Evolutionary conservation across 345 rosid genomes (phyloP).

Genomic region (Ceriops tagal): DNA sequence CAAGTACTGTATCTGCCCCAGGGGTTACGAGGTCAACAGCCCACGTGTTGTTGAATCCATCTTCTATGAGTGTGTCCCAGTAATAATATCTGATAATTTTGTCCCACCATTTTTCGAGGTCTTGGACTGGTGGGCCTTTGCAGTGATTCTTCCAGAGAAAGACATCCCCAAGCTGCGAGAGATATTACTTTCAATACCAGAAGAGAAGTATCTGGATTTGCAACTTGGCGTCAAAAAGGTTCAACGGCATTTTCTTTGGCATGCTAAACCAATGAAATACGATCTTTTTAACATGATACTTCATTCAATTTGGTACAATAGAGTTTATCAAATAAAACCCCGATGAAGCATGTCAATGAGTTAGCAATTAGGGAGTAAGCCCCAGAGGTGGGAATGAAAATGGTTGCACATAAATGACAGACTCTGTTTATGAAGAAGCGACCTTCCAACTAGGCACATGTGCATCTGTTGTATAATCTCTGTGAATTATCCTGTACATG

Average conservation of each 20-base stretch:
- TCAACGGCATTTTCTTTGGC: slow-evolving; percentile 89
- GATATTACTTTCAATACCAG: slow-evolving; percentile 55
- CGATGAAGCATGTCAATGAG: slow-evolving; percentile 27
- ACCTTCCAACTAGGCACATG: neutral
- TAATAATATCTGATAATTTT: slow-evolving; percentile 81
- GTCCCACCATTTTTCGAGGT: slow-evolving; percentile 89
- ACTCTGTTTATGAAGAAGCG: neutral
- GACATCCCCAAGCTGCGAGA: slow-evolving; percentile 73
- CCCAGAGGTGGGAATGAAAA: neutral
- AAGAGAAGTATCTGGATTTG: slow-evolving; percentile 59
- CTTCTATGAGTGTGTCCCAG: slow-evolving; percentile 88
- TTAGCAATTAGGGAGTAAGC: neutral
- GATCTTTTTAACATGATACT: slow-evolving; percentile 92
- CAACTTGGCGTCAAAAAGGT: slow-evolving; percentile 72
- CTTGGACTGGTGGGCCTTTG: slow-evolving; percentile 71
- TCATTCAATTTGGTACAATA: slow-evolving; percentile 86
- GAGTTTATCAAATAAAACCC: slow-evolving; percentile 74
- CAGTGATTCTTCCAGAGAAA: slow-evolving; percentile 72
- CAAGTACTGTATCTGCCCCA: slow-evolving; percentile 90
- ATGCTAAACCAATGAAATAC: slow-evolving; percentile 68
- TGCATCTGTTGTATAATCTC: neutral
- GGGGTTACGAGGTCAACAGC: slow-evolving; percentile 91
- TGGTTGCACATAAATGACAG: neutral
- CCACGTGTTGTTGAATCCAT: slow-evolving; percentile 89
- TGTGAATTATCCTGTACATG: neutral